phyloP scores from a whole-genome alignment of 2,329 filamentous ascomycete genomes.

The Pseudodiploospora longispora region DNA sequence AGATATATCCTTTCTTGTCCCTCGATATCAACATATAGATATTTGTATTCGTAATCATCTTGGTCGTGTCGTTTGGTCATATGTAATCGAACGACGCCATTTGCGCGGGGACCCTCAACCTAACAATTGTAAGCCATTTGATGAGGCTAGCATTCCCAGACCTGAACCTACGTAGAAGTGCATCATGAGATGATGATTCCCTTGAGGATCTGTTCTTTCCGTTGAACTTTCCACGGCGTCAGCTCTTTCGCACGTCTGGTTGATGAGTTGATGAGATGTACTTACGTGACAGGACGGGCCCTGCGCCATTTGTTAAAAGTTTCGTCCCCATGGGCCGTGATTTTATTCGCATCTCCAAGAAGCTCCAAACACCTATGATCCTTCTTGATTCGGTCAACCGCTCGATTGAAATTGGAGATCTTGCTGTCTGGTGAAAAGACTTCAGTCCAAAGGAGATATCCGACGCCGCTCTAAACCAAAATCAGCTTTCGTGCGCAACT shows the following conservation, averaged over 20 bases:
- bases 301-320: constrained; percentile 75
- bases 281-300: constrained; percentile 52
- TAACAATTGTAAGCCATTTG: constrained; percentile 22
- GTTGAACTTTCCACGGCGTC: constrained; percentile 45
- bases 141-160: not conserved
- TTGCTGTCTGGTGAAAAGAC: constrained; percentile 81
- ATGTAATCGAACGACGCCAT: constrained; percentile 69
- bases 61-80: constrained; percentile 61
- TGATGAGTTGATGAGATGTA: not conserved
- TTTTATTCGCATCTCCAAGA: constrained; percentile 66
- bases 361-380: constrained; percentile 64
- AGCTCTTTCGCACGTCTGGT: constrained; percentile 13
- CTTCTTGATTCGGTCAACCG: constrained; percentile 68
- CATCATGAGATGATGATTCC: constrained; percentile 74
- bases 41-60: constrained; percentile 66
- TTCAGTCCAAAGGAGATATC: constrained; percentile 70
- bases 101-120: constrained; percentile 69
- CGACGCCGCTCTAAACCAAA: constrained; percentile 60
- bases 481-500: not conserved
- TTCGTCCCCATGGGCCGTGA: constrained; percentile 73
- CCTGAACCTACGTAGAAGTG: constrained; percentile 63
- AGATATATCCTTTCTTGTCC: constrained; percentile 60
- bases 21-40: constrained; percentile 71
- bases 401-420: constrained; percentile 80
- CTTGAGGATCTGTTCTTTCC: constrained; percentile 60